These are phyloP conservation scores for Tolypocladium ophioglossoides DNA, from an alignment of 2,329 filamentous ascomycete genomes.

Conservation along the genomic window DNA sequence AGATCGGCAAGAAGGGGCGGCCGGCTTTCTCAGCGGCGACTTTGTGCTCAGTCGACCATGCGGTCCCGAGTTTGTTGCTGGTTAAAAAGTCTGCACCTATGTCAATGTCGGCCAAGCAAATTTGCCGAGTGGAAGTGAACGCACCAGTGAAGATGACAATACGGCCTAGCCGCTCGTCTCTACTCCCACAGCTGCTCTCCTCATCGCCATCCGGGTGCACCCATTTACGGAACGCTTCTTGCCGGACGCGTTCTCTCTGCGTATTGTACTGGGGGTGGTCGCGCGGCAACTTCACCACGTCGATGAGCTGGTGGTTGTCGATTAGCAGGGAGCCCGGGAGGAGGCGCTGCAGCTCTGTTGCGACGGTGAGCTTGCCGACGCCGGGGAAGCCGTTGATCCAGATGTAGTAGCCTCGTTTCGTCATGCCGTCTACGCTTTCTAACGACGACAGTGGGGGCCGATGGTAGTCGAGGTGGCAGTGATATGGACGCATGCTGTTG, in stretches of 20 bases:
- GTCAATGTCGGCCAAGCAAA: background rate
- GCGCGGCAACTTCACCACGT: constrained; percentile 8
- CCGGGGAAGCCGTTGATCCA: constrained; percentile 22
- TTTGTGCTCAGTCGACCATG: background rate
- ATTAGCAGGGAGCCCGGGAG: constrained; percentile 13
- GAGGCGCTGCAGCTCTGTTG: constrained; percentile 15
- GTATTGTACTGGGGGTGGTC: constrained; percentile 12
- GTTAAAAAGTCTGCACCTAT: background rate
- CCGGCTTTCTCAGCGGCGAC: background rate
- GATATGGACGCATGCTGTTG: background rate
- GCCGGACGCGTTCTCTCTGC: constrained; percentile 5
- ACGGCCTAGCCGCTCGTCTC: background rate
- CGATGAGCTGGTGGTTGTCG: constrained; percentile 20
- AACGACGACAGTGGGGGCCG: background rate
- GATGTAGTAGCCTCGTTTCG: constrained; percentile 7
- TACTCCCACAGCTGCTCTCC: background rate
- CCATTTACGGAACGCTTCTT: constrained; percentile 2
- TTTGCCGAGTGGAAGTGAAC: background rate
- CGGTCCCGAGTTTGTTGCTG: background rate
- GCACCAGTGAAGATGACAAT: background rate
- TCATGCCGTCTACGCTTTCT: background rate
- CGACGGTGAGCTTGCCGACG: constrained; percentile 20
- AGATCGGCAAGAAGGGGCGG: background rate
- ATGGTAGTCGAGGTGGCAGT: too few relatives aligned
- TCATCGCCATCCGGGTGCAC: constrained; percentile 1